Evolutionary conservation across 1,284 basidiomycete genomes (phyloP).

Genomic region (Ceratobasidium theobromae): DNA sequence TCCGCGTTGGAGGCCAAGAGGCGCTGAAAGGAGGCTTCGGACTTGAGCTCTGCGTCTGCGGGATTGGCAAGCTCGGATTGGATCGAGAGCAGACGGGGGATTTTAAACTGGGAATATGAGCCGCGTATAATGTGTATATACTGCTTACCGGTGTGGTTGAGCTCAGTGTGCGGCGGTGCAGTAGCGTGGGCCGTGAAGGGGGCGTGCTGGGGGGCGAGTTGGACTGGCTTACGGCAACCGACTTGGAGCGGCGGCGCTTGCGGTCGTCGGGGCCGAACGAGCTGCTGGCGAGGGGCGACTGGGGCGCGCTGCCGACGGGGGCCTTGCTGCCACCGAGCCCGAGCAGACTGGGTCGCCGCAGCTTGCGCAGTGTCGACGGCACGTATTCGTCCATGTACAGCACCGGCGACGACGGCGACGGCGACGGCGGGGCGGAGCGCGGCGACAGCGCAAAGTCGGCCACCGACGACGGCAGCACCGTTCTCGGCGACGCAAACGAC

Average conservation of each 20-base stretch:
- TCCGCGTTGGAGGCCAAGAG: conserved; percentile 36
- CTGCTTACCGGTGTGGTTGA: not conserved
- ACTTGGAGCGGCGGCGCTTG: conserved; percentile 18
- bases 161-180: not conserved
- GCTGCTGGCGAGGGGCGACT: not conserved
- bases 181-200: not conserved
- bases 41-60: conserved; percentile 34
- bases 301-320: not conserved
- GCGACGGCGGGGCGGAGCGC: conserved; percentile 35
- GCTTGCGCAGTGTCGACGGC: conserved; percentile 29
- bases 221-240: too few species aligned
- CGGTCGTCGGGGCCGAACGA: conserved; percentile 6
- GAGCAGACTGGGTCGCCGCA: conserved; percentile 35
- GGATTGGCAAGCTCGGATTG: conserved; percentile 33
- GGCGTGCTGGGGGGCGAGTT: conserved; percentile 7
- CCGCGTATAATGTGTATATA: not conserved
- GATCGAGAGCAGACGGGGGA: conserved; percentile 31
- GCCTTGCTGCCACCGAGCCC: conserved; percentile 5
- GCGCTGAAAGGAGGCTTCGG: conserved; percentile 35
- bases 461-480: conserved; percentile 23
- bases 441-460: conserved; percentile 33
- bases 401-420: conserved; percentile 32
- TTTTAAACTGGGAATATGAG: conserved; percentile 25
- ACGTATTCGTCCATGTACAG: conserved; percentile 35
- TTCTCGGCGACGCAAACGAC: conserved; percentile 29